Evolutionary conservation across 495 filamentous ascomycete genomes (phyloP).

Genomic region (Tuber melanosporum): DNA sequence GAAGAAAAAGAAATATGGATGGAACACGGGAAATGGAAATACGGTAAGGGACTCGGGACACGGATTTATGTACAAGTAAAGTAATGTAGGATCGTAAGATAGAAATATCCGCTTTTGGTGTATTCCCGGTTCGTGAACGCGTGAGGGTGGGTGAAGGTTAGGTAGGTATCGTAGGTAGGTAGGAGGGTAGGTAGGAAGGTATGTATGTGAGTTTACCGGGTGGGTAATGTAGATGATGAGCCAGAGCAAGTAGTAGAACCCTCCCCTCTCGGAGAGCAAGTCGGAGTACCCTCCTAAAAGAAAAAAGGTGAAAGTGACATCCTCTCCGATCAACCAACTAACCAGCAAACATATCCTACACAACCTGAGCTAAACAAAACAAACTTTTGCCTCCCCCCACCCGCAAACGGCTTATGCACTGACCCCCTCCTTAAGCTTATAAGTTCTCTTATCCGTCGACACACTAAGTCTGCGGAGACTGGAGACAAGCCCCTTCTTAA

Average conservation of each 20-base stretch:
- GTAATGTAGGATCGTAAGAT: background rate
- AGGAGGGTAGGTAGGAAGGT: background rate
- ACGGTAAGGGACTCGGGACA: background rate
- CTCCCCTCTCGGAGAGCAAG: background rate
- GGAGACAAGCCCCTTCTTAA: conserved; percentile 29
- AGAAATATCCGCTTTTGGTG: background rate
- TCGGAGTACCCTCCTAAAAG: background rate
- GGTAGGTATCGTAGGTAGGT: background rate
- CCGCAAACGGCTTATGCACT: background rate
- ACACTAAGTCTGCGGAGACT: conserved; percentile 33
- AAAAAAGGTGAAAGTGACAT: background rate
- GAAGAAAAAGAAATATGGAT: background rate
- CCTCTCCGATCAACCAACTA: background rate
- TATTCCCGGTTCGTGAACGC: background rate
- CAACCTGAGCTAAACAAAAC: background rate
- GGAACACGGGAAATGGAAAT: background rate
- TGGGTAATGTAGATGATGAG: background rate
- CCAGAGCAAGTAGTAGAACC: background rate
- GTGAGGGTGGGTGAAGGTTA: background rate
- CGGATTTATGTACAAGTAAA: background rate
- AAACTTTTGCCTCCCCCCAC: background rate
- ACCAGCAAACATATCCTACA: background rate
- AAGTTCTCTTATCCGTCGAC: conserved; percentile 27
- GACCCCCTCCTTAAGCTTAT: conserved; percentile 30
- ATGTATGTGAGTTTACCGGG: background rate